Evolutionary conservation across 2,329 filamentous ascomycete species (phyloP), one percentile per base, ranked within the genome.

Genomic region (Bisporella sp.): DNA sequence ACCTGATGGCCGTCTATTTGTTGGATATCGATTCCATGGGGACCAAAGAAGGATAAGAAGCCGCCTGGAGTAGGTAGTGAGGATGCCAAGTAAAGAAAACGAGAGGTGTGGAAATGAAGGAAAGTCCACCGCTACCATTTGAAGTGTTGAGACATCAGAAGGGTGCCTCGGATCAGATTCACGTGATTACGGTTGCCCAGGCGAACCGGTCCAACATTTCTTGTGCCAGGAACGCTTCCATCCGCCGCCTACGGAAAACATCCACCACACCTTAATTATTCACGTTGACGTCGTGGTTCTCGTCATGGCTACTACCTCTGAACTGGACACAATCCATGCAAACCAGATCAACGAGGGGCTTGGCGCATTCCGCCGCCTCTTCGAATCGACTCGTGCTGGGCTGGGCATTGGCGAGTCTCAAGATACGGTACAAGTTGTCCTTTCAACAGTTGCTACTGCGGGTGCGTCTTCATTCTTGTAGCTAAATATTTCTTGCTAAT

Each of bases 401-500:
- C 33, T 37, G n/a, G 33, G 33, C 33, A 37, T 37, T 37, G 33
- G 7, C n/a, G 33, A 7, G n/a, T 37, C 33, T 37, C 33, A n/a
- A 37, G 33, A 37, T 37, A n/a, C 33, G 33, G 33, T 37, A 37
- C 33, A 37, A 37, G 33, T 37, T n/a, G 33, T 37, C 33, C n/a
- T 37, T 37, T 37, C 33, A 37, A 37, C 33, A 37, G 33, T 37
- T 37, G 33, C 33, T 37, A 37, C 33, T 37, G 33, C 33, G n/a
- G 33, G 33, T 37, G n/a, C 7, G 33, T 37, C 33, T 37, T 37
- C n/a, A 37, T 37, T 37, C 33, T 37, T 37, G 33, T 37, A 37
- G 33, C 33, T 37, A 37, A n/a, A 37, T 37, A 37, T 37, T 37
- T 49, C 52, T 59, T 59, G 48, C 49, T 51, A 54, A 46, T 48